Percentiles rank a stretch among this genome's conserved stretches.
phyloP scores from a whole-genome alignment of 179 eudicot species.

The Spinacia oleracea region DNA sequence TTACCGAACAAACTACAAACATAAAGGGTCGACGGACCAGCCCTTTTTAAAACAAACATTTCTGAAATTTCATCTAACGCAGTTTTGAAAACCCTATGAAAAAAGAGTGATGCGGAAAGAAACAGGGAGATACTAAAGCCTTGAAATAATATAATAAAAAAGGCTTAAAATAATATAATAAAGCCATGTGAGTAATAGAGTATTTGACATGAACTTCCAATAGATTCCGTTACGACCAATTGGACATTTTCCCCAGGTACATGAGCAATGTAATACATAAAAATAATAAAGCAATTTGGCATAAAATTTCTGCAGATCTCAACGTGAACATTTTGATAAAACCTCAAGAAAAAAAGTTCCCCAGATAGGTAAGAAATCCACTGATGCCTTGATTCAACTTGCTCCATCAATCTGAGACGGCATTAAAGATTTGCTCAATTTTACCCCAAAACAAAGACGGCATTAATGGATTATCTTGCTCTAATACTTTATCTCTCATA shows the following conservation, averaged over 20 bases:
- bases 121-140: not conserved
- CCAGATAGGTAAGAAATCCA: not conserved
- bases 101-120: not conserved
- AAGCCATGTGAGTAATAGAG: not conserved
- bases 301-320: not conserved
- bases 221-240: not conserved
- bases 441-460: not conserved
- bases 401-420: slow-evolving; percentile 9
- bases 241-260: not conserved
- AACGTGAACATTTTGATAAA: not conserved
- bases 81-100: not conserved
- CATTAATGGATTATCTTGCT: too few relatives aligned
- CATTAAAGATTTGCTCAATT: not conserved
- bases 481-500: not conserved
- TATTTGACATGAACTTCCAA: too few relatives aligned
- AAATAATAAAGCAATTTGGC: not conserved
- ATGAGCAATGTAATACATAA: not conserved
- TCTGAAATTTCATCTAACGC: not conserved
- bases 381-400: not conserved
- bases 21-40: not conserved
- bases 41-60: not conserved
- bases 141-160: not conserved
- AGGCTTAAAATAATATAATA: not conserved
- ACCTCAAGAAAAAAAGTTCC: not conserved
- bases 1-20: not conserved